Conservation (phyloP, 768 basidiomycete species). For the Mycena vitilis region DNA sequence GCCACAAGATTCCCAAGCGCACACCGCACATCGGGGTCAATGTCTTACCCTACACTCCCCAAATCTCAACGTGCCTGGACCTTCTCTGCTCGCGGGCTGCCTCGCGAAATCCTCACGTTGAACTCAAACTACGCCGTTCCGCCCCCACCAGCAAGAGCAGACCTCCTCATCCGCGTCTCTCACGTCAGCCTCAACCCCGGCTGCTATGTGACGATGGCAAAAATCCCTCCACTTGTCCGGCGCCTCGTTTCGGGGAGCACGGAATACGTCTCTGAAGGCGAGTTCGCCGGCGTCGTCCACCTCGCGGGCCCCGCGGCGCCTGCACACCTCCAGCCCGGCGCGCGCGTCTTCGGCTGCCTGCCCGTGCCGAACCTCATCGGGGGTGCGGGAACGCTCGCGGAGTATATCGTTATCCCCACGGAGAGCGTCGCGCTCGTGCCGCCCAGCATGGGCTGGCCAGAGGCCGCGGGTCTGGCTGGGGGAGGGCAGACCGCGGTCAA, state of each 20-base stretch:
- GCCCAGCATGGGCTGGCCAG: slow-evolving; percentile 18
- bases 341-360: slow-evolving; percentile 31
- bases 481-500: slow-evolving; percentile 28
- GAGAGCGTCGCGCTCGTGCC: slow-evolving; percentile 29
- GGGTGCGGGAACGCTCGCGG: slow-evolving; percentile 29
- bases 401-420: slow-evolving; percentile 26
- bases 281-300: slow-evolving; percentile 32
- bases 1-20: too few relatives aligned
- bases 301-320: slow-evolving; percentile 30
- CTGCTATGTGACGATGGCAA: slow-evolving; percentile 21
- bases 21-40: background rate
- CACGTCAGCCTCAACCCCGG: slow-evolving; percentile 32
- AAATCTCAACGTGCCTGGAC: slow-evolving; percentile 34
- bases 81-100: slow-evolving; percentile 24
- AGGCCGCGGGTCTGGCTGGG: slow-evolving; percentile 28
- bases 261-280: slow-evolving; percentile 31
- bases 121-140: slow-evolving; percentile 23
- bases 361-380: slow-evolving; percentile 23
- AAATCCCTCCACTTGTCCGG: slow-evolving; percentile 23
- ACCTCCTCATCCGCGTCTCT: slow-evolving; percentile 32
- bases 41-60: slow-evolving; percentile 25
- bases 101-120: slow-evolving; percentile 30
- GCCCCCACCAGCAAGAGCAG: slow-evolving; percentile 15
- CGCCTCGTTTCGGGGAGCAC: slow-evolving; percentile 28
- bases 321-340: slow-evolving; percentile 20